These are phyloP conservation scores for Elsinoe perseae DNA, from an alignment of 2,329 filamentous ascomycete genomes.

Conservation along the genomic window DNA sequence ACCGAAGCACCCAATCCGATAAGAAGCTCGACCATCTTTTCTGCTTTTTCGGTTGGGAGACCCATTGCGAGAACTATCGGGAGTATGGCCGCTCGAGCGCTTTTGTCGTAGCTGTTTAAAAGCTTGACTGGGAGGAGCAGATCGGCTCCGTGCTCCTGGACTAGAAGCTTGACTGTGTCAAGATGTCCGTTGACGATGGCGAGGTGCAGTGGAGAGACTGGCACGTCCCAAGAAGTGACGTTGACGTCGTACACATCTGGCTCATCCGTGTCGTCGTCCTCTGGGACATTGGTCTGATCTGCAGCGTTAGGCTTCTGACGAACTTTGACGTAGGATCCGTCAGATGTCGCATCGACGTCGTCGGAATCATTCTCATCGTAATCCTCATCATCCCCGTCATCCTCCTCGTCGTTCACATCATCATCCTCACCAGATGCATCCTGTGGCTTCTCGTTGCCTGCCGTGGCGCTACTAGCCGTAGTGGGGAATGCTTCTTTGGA, in stretches of 20 bases:
- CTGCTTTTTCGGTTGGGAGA: slow-evolving; percentile 56
- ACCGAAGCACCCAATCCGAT: slow-evolving; percentile 64
- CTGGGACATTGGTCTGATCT: slow-evolving; percentile 40
- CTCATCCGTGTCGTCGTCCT: slow-evolving; percentile 53
- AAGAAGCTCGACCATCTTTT: slow-evolving; percentile 56
- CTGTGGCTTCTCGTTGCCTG: not conserved
- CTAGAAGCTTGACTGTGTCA: slow-evolving; percentile 60
- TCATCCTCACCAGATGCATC: slow-evolving; percentile 15
- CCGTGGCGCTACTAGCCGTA: too few species aligned
- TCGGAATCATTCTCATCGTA: slow-evolving; percentile 30
- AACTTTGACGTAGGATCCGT: slow-evolving; percentile 71
- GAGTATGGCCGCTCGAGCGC: slow-evolving; percentile 54
- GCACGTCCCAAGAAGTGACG: slow-evolving; percentile 69
- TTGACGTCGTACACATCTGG: slow-evolving; percentile 77
- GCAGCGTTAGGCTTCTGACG: slow-evolving; percentile 51
- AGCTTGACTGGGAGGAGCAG: slow-evolving; percentile 67
- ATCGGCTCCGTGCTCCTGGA: slow-evolving; percentile 66
- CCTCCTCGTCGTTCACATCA: slow-evolving; percentile 15
- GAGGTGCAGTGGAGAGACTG: slow-evolving; percentile 66
- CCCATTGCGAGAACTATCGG: slow-evolving; percentile 60
- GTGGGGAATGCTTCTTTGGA: slow-evolving; percentile 2
- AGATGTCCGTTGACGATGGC: slow-evolving; percentile 67
- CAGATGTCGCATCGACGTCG: slow-evolving; percentile 37
- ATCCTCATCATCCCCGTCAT: slow-evolving; percentile 37
- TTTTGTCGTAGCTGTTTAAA: slow-evolving; percentile 39